A percentile compares a stretch with the other conserved stretches of the same genome.
phyloP scores from a whole-genome alignment of 306 rosid species.

The Boehmeria nivea region DNA sequence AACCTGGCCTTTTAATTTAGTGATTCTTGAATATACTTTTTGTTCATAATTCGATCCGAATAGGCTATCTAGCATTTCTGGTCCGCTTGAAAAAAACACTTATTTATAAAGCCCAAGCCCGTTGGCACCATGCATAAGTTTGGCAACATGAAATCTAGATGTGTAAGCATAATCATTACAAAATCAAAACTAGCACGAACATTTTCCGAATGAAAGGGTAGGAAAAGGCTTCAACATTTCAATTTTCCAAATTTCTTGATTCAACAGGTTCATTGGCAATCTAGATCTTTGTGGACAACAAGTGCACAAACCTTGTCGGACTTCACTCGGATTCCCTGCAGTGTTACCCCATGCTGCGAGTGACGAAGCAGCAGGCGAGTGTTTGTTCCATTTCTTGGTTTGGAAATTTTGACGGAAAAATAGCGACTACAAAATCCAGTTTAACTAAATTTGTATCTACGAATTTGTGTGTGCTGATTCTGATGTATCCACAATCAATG shows the following conservation, averaged over 20 bases:
- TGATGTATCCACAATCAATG: constrained; percentile 8
- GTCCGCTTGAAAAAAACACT: too few relatives aligned
- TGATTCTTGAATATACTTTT: too few relatives aligned
- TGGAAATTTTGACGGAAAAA: neutral
- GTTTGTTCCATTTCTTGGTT: constrained; percentile 3
- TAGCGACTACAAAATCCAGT: neutral
- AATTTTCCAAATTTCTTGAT: constrained; percentile 7
- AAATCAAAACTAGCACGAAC: too few relatives aligned
- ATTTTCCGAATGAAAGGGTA: too few relatives aligned
- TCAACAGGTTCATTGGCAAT: constrained; percentile 70
- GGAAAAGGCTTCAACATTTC: neutral
- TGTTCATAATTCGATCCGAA: too few relatives aligned
- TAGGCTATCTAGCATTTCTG: too few relatives aligned
- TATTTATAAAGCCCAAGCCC: too few relatives aligned
- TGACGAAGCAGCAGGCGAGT: constrained; percentile 83
- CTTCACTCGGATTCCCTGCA: constrained; percentile 93
- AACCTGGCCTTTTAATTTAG: too few relatives aligned
- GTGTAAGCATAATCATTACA: too few relatives aligned
- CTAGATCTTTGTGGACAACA: constrained; percentile 91
- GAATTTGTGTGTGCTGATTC: neutral
- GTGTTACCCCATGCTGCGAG: constrained; percentile 86
- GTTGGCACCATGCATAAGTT: too few relatives aligned
- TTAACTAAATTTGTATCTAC: neutral
- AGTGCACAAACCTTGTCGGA: constrained; percentile 71
- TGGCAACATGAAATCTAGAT: too few relatives aligned